Evolutionary conservation across 306 rosid genomes (phyloP).

Genomic region (Glycine latifolia): DNA sequence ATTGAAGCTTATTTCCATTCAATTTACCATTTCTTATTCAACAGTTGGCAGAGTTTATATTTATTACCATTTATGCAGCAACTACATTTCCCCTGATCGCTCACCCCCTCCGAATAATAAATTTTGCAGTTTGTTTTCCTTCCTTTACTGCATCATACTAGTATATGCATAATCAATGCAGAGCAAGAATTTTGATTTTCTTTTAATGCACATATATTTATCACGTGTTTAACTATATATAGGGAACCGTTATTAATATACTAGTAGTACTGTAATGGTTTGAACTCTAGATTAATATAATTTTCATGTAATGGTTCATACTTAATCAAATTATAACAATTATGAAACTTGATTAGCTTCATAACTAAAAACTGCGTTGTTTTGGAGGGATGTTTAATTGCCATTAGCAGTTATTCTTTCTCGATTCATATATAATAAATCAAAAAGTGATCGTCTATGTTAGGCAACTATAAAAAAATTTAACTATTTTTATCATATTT

Average conservation of each 20-base stretch:
- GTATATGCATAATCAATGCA: conserved; percentile 5
- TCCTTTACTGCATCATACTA: neutral
- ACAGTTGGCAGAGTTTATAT: conserved; percentile 18
- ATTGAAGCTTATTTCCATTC: conserved; percentile 28
- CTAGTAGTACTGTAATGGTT: neutral
- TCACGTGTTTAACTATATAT: neutral
- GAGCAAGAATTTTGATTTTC: neutral
- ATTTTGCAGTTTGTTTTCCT: too few relatives aligned
- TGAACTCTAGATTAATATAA: neutral
- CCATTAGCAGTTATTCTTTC: neutral
- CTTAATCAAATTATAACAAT: conserved; percentile 5
- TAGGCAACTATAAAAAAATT: too few relatives aligned
- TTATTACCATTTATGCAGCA: conserved; percentile 33
- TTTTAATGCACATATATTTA: conserved; percentile 18
- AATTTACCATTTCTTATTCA: conserved; percentile 33
- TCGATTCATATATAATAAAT: too few relatives aligned
- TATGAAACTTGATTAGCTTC: neutral
- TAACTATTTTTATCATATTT: too few relatives aligned
- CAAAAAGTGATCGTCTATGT: too few relatives aligned
- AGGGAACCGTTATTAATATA: neutral
- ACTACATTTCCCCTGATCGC: neutral
- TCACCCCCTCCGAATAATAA: neutral
- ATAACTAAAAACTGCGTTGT: neutral
- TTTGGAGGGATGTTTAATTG: neutral
- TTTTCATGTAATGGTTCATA: neutral